Evolutionary conservation across 352 stramenopile genomes (phyloP).

Genomic region (Globisporangium cederbergense): DNA sequence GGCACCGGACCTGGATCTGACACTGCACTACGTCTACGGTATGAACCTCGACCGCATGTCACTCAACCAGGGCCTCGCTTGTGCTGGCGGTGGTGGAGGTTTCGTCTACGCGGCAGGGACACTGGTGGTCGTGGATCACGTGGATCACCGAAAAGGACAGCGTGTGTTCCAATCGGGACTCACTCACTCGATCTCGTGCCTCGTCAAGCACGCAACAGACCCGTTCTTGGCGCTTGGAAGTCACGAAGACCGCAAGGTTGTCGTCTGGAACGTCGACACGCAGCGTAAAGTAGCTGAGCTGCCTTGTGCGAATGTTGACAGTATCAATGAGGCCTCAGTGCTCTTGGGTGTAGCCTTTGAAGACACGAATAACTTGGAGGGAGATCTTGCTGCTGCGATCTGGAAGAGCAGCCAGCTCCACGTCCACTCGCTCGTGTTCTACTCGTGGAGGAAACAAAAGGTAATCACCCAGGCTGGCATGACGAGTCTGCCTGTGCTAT

Average conservation of each 20-base stretch:
- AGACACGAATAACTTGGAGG: conserved; percentile 20
- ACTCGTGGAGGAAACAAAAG: conserved; percentile 35
- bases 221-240: conserved; percentile 41
- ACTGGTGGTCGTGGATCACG: conserved; percentile 37
- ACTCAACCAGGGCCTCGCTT: conserved; percentile 44
- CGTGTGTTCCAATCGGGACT: conserved; percentile 40
- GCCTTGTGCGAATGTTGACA: conserved; percentile 8
- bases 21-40: conserved; percentile 37
- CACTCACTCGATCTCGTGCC: conserved; percentile 36
- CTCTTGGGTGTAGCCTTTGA: conserved; percentile 30
- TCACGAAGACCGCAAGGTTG: conserved; percentile 26
- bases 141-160: conserved; percentile 31
- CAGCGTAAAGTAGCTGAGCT: conserved; percentile 32
- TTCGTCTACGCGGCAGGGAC: conserved; percentile 48
- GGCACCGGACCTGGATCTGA: conserved; percentile 60
- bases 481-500: conserved; percentile 53
- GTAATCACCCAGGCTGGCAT: conserved; percentile 35
- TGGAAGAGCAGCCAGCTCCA: conserved; percentile 37
- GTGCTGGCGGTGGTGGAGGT: conserved; percentile 21
- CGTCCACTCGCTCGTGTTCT: conserved; percentile 44
- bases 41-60: conserved; percentile 40
- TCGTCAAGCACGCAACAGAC: conserved; percentile 47
- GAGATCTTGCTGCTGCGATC: conserved; percentile 46
- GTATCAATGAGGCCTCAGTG: conserved; percentile 2
- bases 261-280: conserved; percentile 29